These are phyloP conservation scores for Fusarium piperis DNA, from an alignment of 2,329 filamentous ascomycete genomes.

Conservation along the genomic window DNA sequence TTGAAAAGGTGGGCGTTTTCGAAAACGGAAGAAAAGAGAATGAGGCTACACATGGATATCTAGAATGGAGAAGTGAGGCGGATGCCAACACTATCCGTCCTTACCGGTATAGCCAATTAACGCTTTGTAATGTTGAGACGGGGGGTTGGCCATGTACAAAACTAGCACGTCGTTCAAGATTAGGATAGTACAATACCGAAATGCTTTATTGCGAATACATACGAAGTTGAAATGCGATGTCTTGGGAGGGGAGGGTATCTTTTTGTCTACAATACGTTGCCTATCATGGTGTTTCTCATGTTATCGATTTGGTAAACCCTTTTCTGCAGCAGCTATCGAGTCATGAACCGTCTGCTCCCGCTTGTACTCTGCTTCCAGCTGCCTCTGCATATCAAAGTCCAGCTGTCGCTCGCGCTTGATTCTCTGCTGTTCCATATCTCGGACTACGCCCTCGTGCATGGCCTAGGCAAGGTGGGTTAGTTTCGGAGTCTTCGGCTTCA, in stretches of 20 bases:
- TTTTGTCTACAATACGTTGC: slow-evolving; percentile 5
- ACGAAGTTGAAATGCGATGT: slow-evolving; percentile 12
- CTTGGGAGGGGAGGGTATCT: slow-evolving; percentile 26
- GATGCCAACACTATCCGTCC: slow-evolving; percentile 2
- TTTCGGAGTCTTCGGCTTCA: background rate
- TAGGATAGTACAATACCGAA: slow-evolving; percentile 37
- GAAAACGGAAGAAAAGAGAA: slow-evolving; percentile 15
- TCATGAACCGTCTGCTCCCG: slow-evolving; percentile 82
- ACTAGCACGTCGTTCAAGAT: slow-evolving; percentile 24
- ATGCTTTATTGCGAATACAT: slow-evolving; percentile 33
- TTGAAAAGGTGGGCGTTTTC: background rate
- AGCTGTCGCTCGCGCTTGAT: slow-evolving; percentile 90
- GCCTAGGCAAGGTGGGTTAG: slow-evolving; percentile 62
- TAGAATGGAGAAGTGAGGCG: slow-evolving; percentile 10
- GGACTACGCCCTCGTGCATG: slow-evolving; percentile 94
- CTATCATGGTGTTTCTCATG: background rate
- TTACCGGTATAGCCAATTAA: slow-evolving; percentile 13
- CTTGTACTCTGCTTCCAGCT: slow-evolving; percentile 87
- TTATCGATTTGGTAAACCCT: slow-evolving; percentile 40
- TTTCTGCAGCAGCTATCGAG: slow-evolving; percentile 43
- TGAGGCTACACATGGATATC: slow-evolving; percentile 17
- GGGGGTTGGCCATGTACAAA: slow-evolving; percentile 28
- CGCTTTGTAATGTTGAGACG: slow-evolving; percentile 38
- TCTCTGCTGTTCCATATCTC: slow-evolving; percentile 93
- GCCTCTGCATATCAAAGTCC: slow-evolving; percentile 92